A percentile compares a stretch with the other conserved stretches of the same genome.
phyloP scores from a whole-genome alignment of 2,329 filamentous ascomycete species.

The Colletotrichum sp. region DNA sequence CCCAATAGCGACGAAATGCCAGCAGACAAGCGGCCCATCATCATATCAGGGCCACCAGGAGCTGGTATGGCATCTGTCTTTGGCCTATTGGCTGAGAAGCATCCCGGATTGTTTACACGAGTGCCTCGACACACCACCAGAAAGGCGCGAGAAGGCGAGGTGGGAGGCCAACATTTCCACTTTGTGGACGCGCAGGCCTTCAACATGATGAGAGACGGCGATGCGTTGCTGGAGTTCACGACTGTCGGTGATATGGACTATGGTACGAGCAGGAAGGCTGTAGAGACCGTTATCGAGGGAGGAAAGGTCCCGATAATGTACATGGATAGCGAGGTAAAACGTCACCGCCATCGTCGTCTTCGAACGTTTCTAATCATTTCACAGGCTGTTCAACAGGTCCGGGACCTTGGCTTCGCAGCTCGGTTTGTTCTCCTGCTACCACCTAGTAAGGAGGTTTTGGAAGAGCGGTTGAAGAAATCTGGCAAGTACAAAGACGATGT shows the following conservation, averaged over 20 bases:
- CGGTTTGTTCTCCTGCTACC: constrained; percentile 60
- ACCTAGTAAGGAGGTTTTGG: constrained; percentile 32
- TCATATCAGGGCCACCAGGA: constrained; percentile 70
- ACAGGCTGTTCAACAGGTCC: constrained; percentile 61
- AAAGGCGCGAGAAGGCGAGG: constrained; percentile 52
- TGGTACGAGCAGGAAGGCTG: constrained; percentile 59
- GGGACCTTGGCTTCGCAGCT: constrained; percentile 60
- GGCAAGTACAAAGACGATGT: constrained; percentile 27
- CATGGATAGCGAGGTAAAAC: constrained; percentile 57
- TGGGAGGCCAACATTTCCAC: constrained; percentile 56
- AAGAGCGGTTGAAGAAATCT: constrained; percentile 30
- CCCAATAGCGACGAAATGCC: constrained; percentile 40
- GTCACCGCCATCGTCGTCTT: background rate
- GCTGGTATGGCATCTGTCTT: constrained; percentile 69
- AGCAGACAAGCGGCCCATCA: constrained; percentile 58
- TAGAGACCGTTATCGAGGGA: constrained; percentile 55
- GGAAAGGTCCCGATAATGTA: constrained; percentile 66
- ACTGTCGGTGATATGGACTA: constrained; percentile 55
- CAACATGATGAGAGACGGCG: constrained; percentile 62
- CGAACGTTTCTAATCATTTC: background rate
- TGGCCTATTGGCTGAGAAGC: constrained; percentile 65
- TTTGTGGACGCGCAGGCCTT: constrained; percentile 63
- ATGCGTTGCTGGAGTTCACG: constrained; percentile 63
- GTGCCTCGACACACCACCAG: constrained; percentile 63
- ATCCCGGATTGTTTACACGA: constrained; percentile 68